Percentiles rank a stretch among this genome's conserved stretches.
Conservation (phyloP, 2,329 filamentous ascomycete species). For the Colletotrichum noveboracense region DNA sequence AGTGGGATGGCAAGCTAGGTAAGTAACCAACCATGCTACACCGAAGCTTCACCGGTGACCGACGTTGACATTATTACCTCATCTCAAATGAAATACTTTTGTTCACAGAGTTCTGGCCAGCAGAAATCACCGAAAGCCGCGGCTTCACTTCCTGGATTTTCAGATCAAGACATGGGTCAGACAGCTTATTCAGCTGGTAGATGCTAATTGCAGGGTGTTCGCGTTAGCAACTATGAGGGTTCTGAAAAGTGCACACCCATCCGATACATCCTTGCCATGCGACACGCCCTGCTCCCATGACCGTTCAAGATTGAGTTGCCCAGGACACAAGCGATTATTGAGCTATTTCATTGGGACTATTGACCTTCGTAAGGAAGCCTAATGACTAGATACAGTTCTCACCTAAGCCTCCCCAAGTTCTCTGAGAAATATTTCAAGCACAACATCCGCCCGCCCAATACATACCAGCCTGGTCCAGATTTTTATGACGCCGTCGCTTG, state of each 20-base stretch:
- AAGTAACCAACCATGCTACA: background rate
- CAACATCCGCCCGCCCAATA: background rate
- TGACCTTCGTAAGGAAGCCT: background rate
- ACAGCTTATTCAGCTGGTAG: background rate
- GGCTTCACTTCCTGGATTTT: background rate
- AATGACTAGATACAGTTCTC: background rate
- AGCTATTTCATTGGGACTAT: background rate
- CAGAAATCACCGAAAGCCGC: background rate
- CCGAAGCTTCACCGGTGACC: background rate
- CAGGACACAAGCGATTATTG: background rate
- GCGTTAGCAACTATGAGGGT: background rate
- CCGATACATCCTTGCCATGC: background rate
- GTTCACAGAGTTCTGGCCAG: background rate
- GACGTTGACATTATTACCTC: background rate
- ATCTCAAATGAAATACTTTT: background rate
- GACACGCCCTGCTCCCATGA: background rate
- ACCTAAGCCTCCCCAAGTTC: background rate
- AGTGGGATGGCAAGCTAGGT: background rate
- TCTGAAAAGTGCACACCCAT: background rate
- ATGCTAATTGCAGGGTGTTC: background rate
- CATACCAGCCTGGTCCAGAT: slow-evolving; percentile 13
- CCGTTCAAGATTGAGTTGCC: no score
- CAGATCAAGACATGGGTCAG: background rate
- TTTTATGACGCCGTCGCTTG: slow-evolving; percentile 21
- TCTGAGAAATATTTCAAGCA: background rate